Evolutionary conservation across 257 asterid genomes (phyloP).

Genomic region (Fraxinus excelsior): DNA sequence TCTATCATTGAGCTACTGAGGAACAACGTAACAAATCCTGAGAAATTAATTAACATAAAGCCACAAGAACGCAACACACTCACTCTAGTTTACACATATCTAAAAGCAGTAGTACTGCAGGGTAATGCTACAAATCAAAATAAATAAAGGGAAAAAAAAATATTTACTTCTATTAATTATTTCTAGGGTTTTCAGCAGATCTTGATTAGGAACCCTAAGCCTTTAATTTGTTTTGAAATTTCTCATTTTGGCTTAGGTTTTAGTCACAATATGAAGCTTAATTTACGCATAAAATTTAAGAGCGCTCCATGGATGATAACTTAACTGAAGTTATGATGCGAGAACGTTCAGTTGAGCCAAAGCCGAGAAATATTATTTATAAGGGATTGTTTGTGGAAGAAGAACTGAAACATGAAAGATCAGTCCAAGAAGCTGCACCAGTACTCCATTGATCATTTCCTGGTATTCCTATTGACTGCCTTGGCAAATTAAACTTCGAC

Average conservation of each 20-base stretch:
- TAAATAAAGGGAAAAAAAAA: neutral
- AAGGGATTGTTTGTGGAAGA: constrained; percentile 64
- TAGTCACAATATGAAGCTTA: neutral
- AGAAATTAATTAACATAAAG: neutral
- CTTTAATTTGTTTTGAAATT: neutral
- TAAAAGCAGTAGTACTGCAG: neutral
- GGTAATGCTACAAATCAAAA: neutral
- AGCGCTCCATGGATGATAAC: neutral
- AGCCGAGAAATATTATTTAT: constrained; percentile 8
- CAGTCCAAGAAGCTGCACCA: constrained; percentile 52
- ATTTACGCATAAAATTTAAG: neutral
- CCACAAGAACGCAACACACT: neutral
- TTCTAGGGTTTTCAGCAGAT: constrained; percentile 1
- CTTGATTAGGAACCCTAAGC: neutral
- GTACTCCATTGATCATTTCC: constrained; percentile 40
- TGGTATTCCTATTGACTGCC: constrained; percentile 46
- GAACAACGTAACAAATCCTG: neutral
- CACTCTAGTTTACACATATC: neutral
- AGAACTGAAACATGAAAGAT: constrained; percentile 66
- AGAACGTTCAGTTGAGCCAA: neutral
- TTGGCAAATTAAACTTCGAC: constrained; percentile 42
- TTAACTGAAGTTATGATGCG: neutral
- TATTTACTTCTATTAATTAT: neutral
- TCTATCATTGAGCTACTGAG: no score
- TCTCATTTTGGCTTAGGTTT: neutral